Evolutionary conservation across 2,329 filamentous ascomycete genomes (phyloP), one percentile per base, ranked within the genome.

Genomic region (Fusarium temperatum): DNA sequence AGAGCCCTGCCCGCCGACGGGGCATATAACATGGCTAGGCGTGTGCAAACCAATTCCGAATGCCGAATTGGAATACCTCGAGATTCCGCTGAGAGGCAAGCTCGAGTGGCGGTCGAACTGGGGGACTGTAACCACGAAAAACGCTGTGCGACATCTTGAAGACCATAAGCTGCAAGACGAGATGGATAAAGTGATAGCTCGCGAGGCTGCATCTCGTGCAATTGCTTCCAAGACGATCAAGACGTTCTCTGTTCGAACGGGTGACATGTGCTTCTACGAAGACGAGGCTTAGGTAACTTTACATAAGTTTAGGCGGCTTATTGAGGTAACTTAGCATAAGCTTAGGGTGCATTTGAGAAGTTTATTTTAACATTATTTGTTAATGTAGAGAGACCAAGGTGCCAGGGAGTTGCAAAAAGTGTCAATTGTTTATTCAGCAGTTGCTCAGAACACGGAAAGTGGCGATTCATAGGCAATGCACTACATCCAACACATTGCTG

Each of bases 301-400:
- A 6, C 15, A 24, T 44, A 24, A 44, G 15, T 12, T 44, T 18
- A 24, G n/a, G n/a, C 6, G 13, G 9, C n/a, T 18, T 13, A 18
- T 12, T 4, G 15, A 41, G 39, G 4, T 22, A 0, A n/a, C 22
- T n/a, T n/a, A 3, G 7, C n/a, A 7, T 17, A 17, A 42, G 6
- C 7, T 41, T 18, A 17, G n/a, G 41, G 5, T 28, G 28, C 28
- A 28, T 28, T 28, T 8, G 28, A 9, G 28, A 7, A 28, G 28
- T 28, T 28, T 28, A 28, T 28, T 28, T 3, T 28, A 28, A 28
- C 28, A 28, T 8, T 3, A 9, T 28, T 28, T 28, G 8, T 28
- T 28, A 28, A 28, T 3, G 8, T 28, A 8, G 28, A 28, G 28
- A 28, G 28, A 28, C 28, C 3, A 28, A 28, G 28, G 28, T 28